These are phyloP conservation scores for Pythium myriotylum DNA, from an alignment of 352 stramenopile genomes.

Conservation along the genomic window DNA sequence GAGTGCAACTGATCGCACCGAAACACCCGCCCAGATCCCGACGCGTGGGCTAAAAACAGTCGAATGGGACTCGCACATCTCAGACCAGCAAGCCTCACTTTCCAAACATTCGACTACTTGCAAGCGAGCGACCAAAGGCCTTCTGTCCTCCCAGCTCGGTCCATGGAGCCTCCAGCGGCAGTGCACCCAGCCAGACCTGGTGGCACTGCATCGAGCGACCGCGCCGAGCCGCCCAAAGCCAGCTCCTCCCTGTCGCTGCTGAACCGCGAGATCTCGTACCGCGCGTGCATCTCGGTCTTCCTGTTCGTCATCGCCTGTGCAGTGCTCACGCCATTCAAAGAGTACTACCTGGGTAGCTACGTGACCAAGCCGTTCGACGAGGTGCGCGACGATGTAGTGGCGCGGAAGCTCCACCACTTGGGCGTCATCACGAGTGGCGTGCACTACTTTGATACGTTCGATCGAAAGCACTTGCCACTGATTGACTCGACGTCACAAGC, in stretches of 20 bases:
- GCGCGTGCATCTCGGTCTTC: not conserved
- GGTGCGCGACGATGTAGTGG: slow-evolving; percentile 38
- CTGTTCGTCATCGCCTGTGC: not conserved
- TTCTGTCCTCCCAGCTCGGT: no score
- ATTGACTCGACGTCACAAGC: slow-evolving; percentile 22
- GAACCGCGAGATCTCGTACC: slow-evolving; percentile 2
- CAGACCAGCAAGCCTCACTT: no score
- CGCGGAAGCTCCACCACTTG: slow-evolving; percentile 35
- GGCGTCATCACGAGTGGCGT: slow-evolving; percentile 34
- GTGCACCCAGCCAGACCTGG: no score
- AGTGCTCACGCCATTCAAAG: slow-evolving; percentile 33
- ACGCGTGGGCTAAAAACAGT: no score
- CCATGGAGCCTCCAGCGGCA: no score
- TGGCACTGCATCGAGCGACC: no score
- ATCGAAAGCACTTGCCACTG: slow-evolving; percentile 27
- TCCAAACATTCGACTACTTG: no score
- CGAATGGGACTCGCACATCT: no score
- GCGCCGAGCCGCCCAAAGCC: no score
- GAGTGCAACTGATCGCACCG: no score
- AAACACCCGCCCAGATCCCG: no score
- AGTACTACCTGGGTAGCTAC: slow-evolving; percentile 47
- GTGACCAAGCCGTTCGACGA: slow-evolving; percentile 44
- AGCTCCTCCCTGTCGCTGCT: not conserved
- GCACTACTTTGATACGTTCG: slow-evolving; percentile 44
- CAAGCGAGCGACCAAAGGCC: no score